Evolutionary conservation across 75 land plant species (phyloP), one percentile per base, ranked within the genome.

Genomic region (Picea glauca): DNA sequence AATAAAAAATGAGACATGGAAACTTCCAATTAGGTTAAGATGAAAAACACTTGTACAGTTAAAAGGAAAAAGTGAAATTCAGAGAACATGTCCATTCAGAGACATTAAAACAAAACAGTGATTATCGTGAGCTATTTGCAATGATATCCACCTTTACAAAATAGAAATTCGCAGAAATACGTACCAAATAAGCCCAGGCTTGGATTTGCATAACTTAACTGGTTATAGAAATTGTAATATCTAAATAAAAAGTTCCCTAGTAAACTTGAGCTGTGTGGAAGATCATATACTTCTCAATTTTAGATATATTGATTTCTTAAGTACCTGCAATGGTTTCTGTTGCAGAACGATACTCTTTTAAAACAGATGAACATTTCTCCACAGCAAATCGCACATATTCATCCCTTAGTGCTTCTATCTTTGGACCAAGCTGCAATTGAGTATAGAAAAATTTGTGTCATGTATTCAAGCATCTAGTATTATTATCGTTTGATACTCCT

Each of bases 311-410:
- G 62, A 31, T 58, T 33, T 75, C 65, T 57, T 23, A 32, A 40
- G 18, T 60, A 93, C 99, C 99, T 91, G 95, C 92, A 62, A 97
- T 97, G 58, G 87, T 90, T 81, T 97, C 98, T 13, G 94, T 85
- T 79, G 98, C 99, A 77, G 96, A 87, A 66, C 86, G 92, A 85
- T 90, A 87, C 77, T 97, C 98, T 67, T 85, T 82, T 78, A 97
- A 58, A 46, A 91, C 86, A 74, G 96, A 83, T 64, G 86, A 72
- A 76, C 99, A 97, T 76, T 93, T 94, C 40, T 88, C 92, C 60
- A 97, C 87, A 46, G 94, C 90, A 91, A 78, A 97, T 60, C 98
- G 93, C 89, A 97, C 83, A 81, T 93, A 94, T 67, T 97, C 99
- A 80, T 88, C 89, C 62, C 96, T 77, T 23, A 97, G 87, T 64